Evolutionary conservation across 768 basidiomycete genomes (phyloP), one percentile per base, ranked within the genome.

Genomic region (Kockovaella imperatae): DNA sequence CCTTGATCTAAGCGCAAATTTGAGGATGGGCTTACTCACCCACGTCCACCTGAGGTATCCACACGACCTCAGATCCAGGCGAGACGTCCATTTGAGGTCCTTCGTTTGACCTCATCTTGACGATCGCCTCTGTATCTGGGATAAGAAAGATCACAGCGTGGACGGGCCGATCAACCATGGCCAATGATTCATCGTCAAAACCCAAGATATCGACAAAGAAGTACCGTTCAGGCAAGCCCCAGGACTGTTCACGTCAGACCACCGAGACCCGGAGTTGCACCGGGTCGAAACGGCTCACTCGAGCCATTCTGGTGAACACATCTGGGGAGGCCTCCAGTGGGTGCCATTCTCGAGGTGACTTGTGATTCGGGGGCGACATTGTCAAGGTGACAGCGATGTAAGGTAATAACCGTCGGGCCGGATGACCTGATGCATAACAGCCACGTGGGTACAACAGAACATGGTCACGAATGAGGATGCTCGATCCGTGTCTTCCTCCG

Each of bases 41-140:
- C 7, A 52, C 45, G 24, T 39, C 51, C 13, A 47, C 46, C 41
- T 52, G 51, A 13, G 51, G 51, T n/a, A 52, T 52, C 51, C 51
- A 52, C 6, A 52, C 21, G 14, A 46, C 29, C 20, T 52, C 45
- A 7, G 31, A n/a, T 8, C 45, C 39, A 5, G 17, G 24, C 3
- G 18, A 26, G 5, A 31, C 26, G 13, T n/a, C n/a, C 31, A 47
- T 14, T 35, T 46, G 47, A 4, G 35, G 35, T 15, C 46, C 46
- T 11, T 52, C 51, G n/a, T 18, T 26, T 14, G 13, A 35, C 18
- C 51, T 17, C 29, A 20, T 24, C 39, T 47, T 34, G 30, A 52
- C 51, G 38, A 52, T 44, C 26, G 42, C 42, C 11, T 35, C 38
- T 31, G 51, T 52, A 34, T 52, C 51, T 4, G 51, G 51, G 25